These are phyloP conservation scores for Lumnitzera littorea DNA, from an alignment of 345 rosid genomes.

Conservation along the genomic window DNA sequence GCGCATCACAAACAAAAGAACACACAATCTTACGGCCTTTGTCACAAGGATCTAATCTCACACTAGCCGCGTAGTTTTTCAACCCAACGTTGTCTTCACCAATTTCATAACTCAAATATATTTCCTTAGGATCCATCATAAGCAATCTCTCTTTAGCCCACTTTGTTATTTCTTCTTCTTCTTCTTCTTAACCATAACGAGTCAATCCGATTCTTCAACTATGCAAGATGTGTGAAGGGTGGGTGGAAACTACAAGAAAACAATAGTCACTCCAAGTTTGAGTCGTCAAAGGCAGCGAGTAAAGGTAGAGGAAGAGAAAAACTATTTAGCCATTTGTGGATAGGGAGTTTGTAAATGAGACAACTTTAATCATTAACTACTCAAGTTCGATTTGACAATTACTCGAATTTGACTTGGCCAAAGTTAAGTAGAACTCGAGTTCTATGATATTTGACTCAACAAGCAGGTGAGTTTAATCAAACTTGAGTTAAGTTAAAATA, in stretches of 20 bases:
- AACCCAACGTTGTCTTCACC: conserved; percentile 48
- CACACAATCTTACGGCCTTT: conserved; percentile 46
- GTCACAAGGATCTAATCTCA: conserved; percentile 18
- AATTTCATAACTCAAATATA: conserved; percentile 53
- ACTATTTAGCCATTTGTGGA: conserved; percentile 27
- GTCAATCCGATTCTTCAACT: conserved; percentile 49
- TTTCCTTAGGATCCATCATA: conserved; percentile 29
- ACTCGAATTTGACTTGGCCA: too few species aligned
- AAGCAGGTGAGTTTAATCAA: too few species aligned
- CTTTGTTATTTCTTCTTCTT: background rate
- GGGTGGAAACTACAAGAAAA: too few species aligned
- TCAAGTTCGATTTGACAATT: too few species aligned
- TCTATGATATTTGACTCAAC: too few species aligned
- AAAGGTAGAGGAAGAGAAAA: too few species aligned
- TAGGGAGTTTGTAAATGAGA: too few species aligned
- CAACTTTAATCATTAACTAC: too few species aligned
- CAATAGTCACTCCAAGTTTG: too few species aligned
- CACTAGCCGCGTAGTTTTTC: conserved; percentile 33
- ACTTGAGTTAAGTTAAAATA: too few species aligned
- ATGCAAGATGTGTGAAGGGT: conserved; percentile 30
- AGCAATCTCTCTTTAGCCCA: conserved; percentile 58
- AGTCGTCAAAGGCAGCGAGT: too few species aligned
- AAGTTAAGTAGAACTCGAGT: too few species aligned
- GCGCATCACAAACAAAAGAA: conserved; percentile 54
- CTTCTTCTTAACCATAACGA: conserved; percentile 25